phyloP scores from a whole-genome alignment of 768 basidiomycete genomes.

The Atractiella rhizophila region DNA sequence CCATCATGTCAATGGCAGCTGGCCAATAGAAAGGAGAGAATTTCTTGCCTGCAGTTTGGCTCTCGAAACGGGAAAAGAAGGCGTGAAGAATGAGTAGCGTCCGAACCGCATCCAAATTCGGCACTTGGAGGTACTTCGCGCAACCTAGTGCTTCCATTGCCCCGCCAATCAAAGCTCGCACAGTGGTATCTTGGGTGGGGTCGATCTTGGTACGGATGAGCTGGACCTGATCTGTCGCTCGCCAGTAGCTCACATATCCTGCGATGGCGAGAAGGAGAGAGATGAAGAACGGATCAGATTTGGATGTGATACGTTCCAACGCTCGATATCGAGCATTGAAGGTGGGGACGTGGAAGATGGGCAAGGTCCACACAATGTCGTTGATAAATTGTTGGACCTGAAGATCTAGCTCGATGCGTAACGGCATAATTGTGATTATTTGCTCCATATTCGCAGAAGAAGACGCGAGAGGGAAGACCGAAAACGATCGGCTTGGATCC shows the following conservation, averaged over 20 bases:
- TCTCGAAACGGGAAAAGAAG: too few species aligned
- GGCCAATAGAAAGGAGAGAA: too few species aligned
- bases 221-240: conserved; percentile 1
- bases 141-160: conserved; percentile 6
- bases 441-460: too few species aligned
- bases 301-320: neutral
- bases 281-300: conserved; percentile 5
- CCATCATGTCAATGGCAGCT: too few species aligned
- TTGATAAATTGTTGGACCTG: conserved; percentile 7
- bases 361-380: conserved; percentile 4
- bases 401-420: conserved; percentile 11
- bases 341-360: conserved; percentile 8
- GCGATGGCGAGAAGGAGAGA: conserved; percentile 7
- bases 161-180: conserved; percentile 5
- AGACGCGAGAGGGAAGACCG: neutral
- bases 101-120: conserved; percentile 8
- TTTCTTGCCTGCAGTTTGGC: too few species aligned
- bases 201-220: too few species aligned
- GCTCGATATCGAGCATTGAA: conserved; percentile 2
- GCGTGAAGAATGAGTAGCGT: conserved; percentile 7
- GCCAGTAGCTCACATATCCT: conserved; percentile 2
- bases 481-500: too few species aligned
- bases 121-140: conserved; percentile 4
- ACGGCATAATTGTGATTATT: neutral
- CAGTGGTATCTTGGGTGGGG: conserved; percentile 4